These are phyloP conservation scores for Pisolithus microcarpus DNA, from an alignment of 768 basidiomycete genomes.

Conservation along the genomic window DNA sequence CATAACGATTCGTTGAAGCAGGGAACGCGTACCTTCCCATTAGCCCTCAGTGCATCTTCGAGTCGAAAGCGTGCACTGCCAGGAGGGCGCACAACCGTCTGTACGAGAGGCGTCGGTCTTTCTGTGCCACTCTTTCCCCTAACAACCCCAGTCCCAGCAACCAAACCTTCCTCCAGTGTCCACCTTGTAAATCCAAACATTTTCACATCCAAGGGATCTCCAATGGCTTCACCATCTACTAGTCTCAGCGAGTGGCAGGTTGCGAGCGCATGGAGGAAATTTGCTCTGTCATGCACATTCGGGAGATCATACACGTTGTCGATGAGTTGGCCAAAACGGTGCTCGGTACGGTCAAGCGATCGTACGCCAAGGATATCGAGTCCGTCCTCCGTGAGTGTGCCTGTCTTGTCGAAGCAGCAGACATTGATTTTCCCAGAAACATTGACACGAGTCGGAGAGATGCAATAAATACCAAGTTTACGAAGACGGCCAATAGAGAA, in stretches of 20 bases:
- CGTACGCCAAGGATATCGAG: conserved; percentile 94
- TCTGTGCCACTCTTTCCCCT: conserved; percentile 57
- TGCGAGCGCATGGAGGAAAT: conserved; percentile 84
- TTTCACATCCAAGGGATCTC: conserved; percentile 93
- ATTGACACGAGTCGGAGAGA: conserved; percentile 92
- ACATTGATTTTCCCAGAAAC: conserved; percentile 94
- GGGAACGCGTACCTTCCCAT: conserved; percentile 52
- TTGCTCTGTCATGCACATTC: conserved; percentile 63
- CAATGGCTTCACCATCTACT: conserved; percentile 81
- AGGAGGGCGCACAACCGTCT: conserved; percentile 92
- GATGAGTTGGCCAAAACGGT: conserved; percentile 85
- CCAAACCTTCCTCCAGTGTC: conserved; percentile 87
- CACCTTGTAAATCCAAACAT: conserved; percentile 98
- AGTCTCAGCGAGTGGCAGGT: conserved; percentile 95
- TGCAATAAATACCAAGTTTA: conserved; percentile 87
- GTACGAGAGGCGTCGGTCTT: conserved; percentile 81
- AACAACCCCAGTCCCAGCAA: conserved; percentile 63
- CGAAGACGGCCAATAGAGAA: conserved; percentile 88
- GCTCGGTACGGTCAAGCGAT: conserved; percentile 64
- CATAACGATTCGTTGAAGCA: neutral
- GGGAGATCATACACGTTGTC: conserved; percentile 85
- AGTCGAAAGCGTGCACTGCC: conserved; percentile 86
- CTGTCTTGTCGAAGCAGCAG: conserved; percentile 98
- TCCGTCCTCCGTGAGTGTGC: conserved; percentile 96
- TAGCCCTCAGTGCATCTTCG: conserved; percentile 88